These are phyloP conservation scores for Penicillium longicatenatum DNA, from an alignment of 495 filamentous ascomycete genomes.

Conservation along the genomic window DNA sequence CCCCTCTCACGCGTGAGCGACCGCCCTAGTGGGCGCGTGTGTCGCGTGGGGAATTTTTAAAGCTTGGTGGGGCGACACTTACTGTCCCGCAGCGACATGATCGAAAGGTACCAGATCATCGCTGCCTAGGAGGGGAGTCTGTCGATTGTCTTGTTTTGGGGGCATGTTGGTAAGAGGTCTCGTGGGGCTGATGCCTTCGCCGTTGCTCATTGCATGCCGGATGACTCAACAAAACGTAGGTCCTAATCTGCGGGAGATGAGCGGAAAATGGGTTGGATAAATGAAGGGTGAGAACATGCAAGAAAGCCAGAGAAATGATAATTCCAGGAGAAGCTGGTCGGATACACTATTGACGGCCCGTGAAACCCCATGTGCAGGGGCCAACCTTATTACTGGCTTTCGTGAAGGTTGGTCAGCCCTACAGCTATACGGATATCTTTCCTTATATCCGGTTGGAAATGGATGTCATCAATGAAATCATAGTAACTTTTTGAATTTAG, in stretches of 20 bases:
- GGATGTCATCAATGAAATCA: not conserved
- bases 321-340: conserved; percentile 3
- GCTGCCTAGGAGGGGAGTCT: conserved; percentile 41
- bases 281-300: not conserved
- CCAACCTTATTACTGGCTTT: conserved; percentile 1
- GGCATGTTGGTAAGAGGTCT: conserved; percentile 34
- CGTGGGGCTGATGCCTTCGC: not conserved
- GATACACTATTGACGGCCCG: conserved; percentile 1
- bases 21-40: not conserved
- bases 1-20: conserved; percentile 5
- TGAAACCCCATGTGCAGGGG: conserved; percentile 11
- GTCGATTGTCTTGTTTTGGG: conserved; percentile 38
- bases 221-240: conserved; percentile 15
- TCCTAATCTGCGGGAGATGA: not conserved
- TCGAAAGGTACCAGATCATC: conserved; percentile 70
- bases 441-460: not conserved
- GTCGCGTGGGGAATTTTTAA: conserved; percentile 13
- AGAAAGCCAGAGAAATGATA: not conserved
- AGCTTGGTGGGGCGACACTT: conserved; percentile 46
- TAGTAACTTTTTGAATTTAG: not conserved
- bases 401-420: not conserved
- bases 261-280: not conserved
- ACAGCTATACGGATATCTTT: not conserved
- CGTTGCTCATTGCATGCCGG: conserved; percentile 21
- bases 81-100: conserved; percentile 93